phyloP scores from a whole-genome alignment of 2,329 filamentous ascomycete genomes.

The Penicillium griseofulvum region DNA sequence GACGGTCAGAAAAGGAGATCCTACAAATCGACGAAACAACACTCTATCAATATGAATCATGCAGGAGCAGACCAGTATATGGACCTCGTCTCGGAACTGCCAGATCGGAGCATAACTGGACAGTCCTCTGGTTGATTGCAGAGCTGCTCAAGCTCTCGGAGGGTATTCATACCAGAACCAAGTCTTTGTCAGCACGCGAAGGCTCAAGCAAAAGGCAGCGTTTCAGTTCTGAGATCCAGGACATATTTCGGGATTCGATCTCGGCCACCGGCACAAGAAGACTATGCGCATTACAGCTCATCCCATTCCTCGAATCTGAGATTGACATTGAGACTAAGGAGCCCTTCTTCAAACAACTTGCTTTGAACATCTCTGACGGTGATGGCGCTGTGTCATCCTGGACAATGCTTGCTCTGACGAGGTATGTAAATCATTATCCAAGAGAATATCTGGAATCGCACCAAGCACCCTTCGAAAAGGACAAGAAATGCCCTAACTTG shows the following conservation, averaged over 20 bases:
- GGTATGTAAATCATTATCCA: slow-evolving; percentile 52
- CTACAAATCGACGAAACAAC: slow-evolving; percentile 75
- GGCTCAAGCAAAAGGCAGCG: slow-evolving; percentile 37
- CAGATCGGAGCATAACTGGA: slow-evolving; percentile 43
- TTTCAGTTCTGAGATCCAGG: slow-evolving; percentile 35
- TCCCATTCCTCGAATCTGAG: slow-evolving; percentile 51
- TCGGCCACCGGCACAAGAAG: slow-evolving; percentile 40
- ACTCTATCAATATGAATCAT: slow-evolving; percentile 45
- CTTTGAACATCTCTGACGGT: slow-evolving; percentile 65
- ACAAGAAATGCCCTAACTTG: background rate
- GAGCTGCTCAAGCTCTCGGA: slow-evolving; percentile 41
- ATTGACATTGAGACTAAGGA: slow-evolving; percentile 53
- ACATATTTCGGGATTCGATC: slow-evolving; percentile 37
- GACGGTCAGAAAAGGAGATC: slow-evolving; percentile 65
- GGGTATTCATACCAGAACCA: slow-evolving; percentile 16
- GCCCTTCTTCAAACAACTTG: slow-evolving; percentile 58
- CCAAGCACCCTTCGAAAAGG: background rate
- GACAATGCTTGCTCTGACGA: slow-evolving; percentile 79
- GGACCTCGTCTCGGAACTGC: slow-evolving; percentile 36
- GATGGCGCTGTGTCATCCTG: slow-evolving; percentile 67
- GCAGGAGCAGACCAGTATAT: slow-evolving; percentile 39
- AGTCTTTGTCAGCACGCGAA: slow-evolving; percentile 13
- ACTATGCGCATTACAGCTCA: slow-evolving; percentile 54
- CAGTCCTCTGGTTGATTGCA: slow-evolving; percentile 41
- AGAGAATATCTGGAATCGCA: background rate